These are phyloP conservation scores for Paramecium caudatum DNA, from an alignment of 73 alveolate species.

Conservation along the genomic window DNA sequence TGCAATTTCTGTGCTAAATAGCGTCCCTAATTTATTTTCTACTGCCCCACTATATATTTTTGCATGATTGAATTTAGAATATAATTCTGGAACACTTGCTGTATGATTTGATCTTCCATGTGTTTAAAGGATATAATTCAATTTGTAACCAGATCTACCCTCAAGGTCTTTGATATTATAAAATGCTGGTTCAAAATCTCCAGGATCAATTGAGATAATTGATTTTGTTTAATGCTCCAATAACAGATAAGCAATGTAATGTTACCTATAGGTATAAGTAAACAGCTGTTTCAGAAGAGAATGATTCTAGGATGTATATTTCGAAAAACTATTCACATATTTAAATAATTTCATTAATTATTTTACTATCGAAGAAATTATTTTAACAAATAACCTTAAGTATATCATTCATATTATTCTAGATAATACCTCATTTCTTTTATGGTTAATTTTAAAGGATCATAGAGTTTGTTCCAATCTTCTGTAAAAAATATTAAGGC, in stretches of 20 bases:
- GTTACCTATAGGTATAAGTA: slow-evolving; percentile 50
- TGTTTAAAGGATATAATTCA: slow-evolving; percentile 34
- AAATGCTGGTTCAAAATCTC: slow-evolving; percentile 41
- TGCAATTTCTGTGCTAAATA: background rate
- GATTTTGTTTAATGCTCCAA: slow-evolving; percentile 44
- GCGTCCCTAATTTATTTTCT: background rate
- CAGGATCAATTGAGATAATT: slow-evolving; percentile 59
- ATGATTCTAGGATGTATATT: slow-evolving; percentile 55
- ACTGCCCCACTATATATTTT: slow-evolving; percentile 21
- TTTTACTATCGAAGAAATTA: too few relatives aligned
- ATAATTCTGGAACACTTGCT: background rate
- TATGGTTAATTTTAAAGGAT: too few relatives aligned
- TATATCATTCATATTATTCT: too few relatives aligned
- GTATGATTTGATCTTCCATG: slow-evolving; percentile 56
- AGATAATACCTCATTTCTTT: too few relatives aligned
- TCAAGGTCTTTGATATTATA: slow-evolving; percentile 28
- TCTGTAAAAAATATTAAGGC: too few relatives aligned
- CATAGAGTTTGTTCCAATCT: too few relatives aligned
- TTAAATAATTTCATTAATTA: slow-evolving; percentile 11
- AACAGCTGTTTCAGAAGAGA: background rate
- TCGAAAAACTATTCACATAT: background rate
- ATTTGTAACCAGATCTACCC: background rate
- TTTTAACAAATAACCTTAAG: too few relatives aligned
- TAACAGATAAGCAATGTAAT: slow-evolving; percentile 24
- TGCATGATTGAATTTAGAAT: background rate